A percentile compares a stretch with the other conserved stretches of the same genome.
phyloP scores from a whole-genome alignment of 768 basidiomycete species.

The Brasilioporus rufonigricans region DNA sequence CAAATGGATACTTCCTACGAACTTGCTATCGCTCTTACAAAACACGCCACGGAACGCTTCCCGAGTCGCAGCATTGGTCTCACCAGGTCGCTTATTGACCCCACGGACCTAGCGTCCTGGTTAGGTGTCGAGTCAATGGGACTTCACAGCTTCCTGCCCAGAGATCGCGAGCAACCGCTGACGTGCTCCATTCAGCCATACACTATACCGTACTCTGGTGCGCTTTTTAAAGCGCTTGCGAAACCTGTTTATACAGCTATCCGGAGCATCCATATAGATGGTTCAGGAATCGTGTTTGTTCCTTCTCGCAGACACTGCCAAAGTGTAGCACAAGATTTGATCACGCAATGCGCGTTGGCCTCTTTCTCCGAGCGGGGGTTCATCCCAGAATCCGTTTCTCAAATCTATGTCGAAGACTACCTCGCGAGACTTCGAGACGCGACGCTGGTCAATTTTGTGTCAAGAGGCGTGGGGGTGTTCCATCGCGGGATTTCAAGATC shows the following conservation, averaged over 20 bases:
- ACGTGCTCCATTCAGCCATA: slow-evolving; percentile 70
- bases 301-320: slow-evolving; percentile 80
- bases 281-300: slow-evolving; percentile 78
- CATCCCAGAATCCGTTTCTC: slow-evolving; percentile 47
- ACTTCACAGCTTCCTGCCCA: slow-evolving; percentile 76
- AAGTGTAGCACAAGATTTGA: slow-evolving; percentile 73
- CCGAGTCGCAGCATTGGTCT: slow-evolving; percentile 77
- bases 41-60: slow-evolving; percentile 57
- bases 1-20: slow-evolving; percentile 81
- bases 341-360: slow-evolving; percentile 83
- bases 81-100: slow-evolving; percentile 76
- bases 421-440: slow-evolving; percentile 59
- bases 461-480: slow-evolving; percentile 87
- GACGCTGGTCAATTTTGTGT: slow-evolving; percentile 65
- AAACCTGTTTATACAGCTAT: slow-evolving; percentile 87
- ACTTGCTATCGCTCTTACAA: slow-evolving; percentile 70
- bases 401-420: slow-evolving; percentile 58
- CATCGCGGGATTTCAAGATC: slow-evolving; percentile 64
- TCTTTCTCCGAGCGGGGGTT: slow-evolving; percentile 69
- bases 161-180: slow-evolving; percentile 79
- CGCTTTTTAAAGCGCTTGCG: slow-evolving; percentile 87
- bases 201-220: slow-evolving; percentile 80
- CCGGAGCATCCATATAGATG: slow-evolving; percentile 39
- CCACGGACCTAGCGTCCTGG: slow-evolving; percentile 81
- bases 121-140: slow-evolving; percentile 62